Evolutionary conservation across 176 grass and related monocot genomes (phyloP), one percentile per base, ranked within the genome.

Genomic region (Oryza longistaminata): DNA sequence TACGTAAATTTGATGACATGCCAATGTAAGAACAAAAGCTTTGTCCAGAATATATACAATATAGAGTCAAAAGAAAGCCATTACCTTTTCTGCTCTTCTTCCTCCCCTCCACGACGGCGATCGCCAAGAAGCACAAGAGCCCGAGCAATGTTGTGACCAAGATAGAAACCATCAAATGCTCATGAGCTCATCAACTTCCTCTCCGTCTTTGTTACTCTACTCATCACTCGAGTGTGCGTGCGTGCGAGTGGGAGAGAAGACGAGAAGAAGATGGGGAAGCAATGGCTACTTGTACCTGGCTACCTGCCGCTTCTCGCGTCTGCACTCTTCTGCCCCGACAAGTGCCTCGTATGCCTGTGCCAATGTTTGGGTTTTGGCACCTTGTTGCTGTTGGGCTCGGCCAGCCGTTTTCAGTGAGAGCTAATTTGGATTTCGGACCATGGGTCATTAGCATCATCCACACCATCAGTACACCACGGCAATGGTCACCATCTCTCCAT

Each of bases 81-180:
- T 71, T 64, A 39, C 84, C 68, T 64, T 64, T 76, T 82, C 27
- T 72, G n/a, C 9, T 72, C 40, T 46, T 79, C 70, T 24, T 71
- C 83, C 27, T 48, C 74, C 40, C 75, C 68, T 80, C 65, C 46
- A 69, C 75, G 50, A 46, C 85, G 79, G 70, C 64, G 74, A 75
- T 74, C 22, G 58, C 37, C 71, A 44, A 21, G 9, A 76, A 31
- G 66, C 76, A 33, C 44, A 80, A 33, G 55, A 80, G 60, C 58
- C 16, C 26, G 61, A 81, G 62, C 76, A 83, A 17, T 82, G 85
- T 88, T 49, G 84, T 64, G 82, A 86, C 16, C 70, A 87, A 65
- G 62, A 66, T 17, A 15, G 35, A 74, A 35, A 78, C 66, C 88
- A 88, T 90, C 82, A 88, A 84, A 75, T 35, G 33, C 55, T 39